These are phyloP conservation scores for Skeletonema marinoi DNA, from an alignment of 108 stramenopile genomes.

Conservation along the genomic window DNA sequence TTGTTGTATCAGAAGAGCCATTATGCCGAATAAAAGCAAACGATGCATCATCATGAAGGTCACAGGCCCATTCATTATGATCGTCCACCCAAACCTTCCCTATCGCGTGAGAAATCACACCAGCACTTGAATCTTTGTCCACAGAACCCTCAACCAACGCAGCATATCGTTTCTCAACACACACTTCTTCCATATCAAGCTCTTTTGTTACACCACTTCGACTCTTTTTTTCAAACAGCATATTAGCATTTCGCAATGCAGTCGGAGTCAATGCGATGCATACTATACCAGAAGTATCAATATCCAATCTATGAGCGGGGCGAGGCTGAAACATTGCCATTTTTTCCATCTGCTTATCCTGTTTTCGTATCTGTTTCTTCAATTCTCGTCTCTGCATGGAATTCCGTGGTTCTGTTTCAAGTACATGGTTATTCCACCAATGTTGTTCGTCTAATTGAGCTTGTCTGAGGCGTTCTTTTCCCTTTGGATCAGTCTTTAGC, in stretches of 20 bases:
- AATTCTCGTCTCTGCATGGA: slow-evolving; percentile 6
- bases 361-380: slow-evolving; percentile 12
- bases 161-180: slow-evolving; percentile 56
- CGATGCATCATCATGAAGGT: slow-evolving; percentile 23
- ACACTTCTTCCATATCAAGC: slow-evolving; percentile 4
- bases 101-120: slow-evolving; percentile 37
- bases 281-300: slow-evolving; percentile 69
- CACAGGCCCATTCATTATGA: slow-evolving; percentile 53
- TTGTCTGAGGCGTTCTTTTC: slow-evolving; percentile 8
- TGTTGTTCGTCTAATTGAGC: slow-evolving; percentile 22
- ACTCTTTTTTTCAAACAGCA: slow-evolving; percentile 57
- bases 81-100: slow-evolving; percentile 51
- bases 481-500: slow-evolving; percentile 23
- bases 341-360: slow-evolving; percentile 9
- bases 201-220: neutral
- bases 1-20: neutral
- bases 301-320: slow-evolving; percentile 73
- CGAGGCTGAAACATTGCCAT: slow-evolving; percentile 33
- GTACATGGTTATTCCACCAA: slow-evolving; percentile 24
- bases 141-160: slow-evolving; percentile 60
- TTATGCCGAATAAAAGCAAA: slow-evolving; percentile 27
- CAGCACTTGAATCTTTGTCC: slow-evolving; percentile 15
- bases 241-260: slow-evolving; percentile 42
- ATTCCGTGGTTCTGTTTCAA: neutral
- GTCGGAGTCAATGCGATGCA: slow-evolving; percentile 56